phyloP scores from a whole-genome alignment of 306 rosid genomes.

The Ammopiptanthus mongolicus region DNA sequence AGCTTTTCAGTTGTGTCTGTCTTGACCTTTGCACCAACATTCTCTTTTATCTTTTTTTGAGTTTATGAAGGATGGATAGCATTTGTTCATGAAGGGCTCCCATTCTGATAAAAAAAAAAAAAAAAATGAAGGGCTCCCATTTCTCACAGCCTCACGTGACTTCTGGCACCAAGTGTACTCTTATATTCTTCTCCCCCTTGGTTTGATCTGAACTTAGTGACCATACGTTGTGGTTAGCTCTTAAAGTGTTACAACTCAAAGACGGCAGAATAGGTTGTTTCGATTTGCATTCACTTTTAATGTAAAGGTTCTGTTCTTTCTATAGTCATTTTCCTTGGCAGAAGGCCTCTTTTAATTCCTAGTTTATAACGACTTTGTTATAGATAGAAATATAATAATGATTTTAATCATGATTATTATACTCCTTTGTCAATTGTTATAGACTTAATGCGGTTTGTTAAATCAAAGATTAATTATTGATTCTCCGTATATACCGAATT shows the following conservation, averaged over 20 bases:
- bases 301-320: slow-evolving; percentile 11
- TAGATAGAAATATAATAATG: neutral
- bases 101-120: too few relatives aligned
- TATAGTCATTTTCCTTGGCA: neutral
- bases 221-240: neutral
- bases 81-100: slow-evolving; percentile 3
- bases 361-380: neutral
- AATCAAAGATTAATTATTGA: neutral
- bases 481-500: neutral
- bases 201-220: neutral
- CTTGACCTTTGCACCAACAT: slow-evolving; percentile 41
- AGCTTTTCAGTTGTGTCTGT: slow-evolving; percentile 29
- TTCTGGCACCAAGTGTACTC: slow-evolving; percentile 4
- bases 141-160: slow-evolving; percentile 18
- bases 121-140: slow-evolving; percentile 12
- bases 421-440: neutral
- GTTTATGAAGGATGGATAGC: neutral
- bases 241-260: neutral
- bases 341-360: neutral
- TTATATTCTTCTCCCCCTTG: slow-evolving; percentile 1
- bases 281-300: slow-evolving; percentile 15
- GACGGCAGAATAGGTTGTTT: neutral
- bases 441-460: neutral
- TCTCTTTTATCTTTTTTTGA: slow-evolving; percentile 27
- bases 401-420: neutral